Base-by-base conservation (phyloP, 805 yeast species). In the Candida ascalaphidarum region DNA sequence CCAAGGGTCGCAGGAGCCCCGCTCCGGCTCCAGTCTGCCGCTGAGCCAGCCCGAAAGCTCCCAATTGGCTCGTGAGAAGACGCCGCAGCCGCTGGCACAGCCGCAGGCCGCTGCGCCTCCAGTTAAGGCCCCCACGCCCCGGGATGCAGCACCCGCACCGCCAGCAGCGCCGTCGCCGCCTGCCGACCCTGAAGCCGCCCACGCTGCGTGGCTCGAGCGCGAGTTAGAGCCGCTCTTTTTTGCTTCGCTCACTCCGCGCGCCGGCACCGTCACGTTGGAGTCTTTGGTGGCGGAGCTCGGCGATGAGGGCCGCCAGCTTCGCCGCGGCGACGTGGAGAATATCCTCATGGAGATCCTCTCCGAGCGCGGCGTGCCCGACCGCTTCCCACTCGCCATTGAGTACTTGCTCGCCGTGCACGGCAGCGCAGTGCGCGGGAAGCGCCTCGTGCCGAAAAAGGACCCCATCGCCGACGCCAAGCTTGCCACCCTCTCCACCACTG, bases 291-390 rank as follows among this genome's bases (percentile, higher is more conserved):
- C 41, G 10, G 61, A 56, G n/a, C 27, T 46, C 9, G 40, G 32
- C 14, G 25, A 27, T 4, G 33, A 18, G 22, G 35, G 13, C n/a
- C n/a, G n/a, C n/a, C n/a, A n/a, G n/a, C n/a, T n/a, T n/a, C n/a
- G n/a, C n/a, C n/a, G n/a, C n/a, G n/a, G n/a, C n/a, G n/a, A n/a
- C n/a, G n/a, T 73, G 19, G 85, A 77, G 37, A 55, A 66, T 6
- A 55, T 68, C 3, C 65, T 75, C 31, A 61, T 77, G 48, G 81
- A 76, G 34, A 46, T 71, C 13, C 50, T 77, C 25, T 63, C 77
- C 2, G 81, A 75, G 32, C 41, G 50, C 20, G 83, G 82, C 1
- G 56, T 63, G 11, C 62, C 65, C 4, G 21, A 38, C 5, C 26
- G 33, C 4, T 39, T 22, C 31, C 35, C 46, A 2, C 44, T 61